These are phyloP conservation scores for Urostyla sp. DNA, from an alignment of 73 alveolate species.

Conservation along the genomic window DNA sequence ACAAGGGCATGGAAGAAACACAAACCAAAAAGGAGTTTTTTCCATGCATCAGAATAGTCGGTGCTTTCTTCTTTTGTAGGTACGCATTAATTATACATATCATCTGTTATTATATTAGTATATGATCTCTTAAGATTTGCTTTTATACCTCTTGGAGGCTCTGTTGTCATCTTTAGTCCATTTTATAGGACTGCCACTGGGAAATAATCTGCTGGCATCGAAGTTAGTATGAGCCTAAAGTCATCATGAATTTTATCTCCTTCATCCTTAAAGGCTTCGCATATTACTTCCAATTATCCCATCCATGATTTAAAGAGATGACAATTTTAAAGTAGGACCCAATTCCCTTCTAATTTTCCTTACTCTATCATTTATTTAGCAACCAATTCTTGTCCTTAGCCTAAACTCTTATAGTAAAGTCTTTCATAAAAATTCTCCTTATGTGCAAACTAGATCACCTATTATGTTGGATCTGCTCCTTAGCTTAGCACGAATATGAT, in stretches of 20 bases:
- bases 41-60: conserved; percentile 80
- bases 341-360: conserved; percentile 96
- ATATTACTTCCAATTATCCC: conserved; percentile 97
- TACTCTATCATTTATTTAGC: conserved; percentile 95
- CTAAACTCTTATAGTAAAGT: conserved; percentile 96
- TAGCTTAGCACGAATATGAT: conserved; percentile 96
- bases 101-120: conserved; percentile 80
- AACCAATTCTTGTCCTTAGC: conserved; percentile 98
- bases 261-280: conserved; percentile 91
- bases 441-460: conserved; percentile 89
- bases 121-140: conserved; percentile 87
- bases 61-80: conserved; percentile 57
- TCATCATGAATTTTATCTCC: conserved; percentile 87
- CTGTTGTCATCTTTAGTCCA: conserved; percentile 96
- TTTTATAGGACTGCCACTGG: conserved; percentile 96
- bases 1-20: conserved; percentile 97
- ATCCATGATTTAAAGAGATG: conserved; percentile 98
- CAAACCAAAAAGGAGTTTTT: conserved; percentile 86
- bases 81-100: conserved; percentile 73
- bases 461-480: conserved; percentile 99
- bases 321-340: conserved; percentile 99
- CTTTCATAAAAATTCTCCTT: conserved; percentile 83
- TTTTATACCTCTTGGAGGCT: conserved; percentile 95
- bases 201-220: conserved; percentile 98
- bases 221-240: conserved; percentile 94